A percentile compares a stretch with the other conserved stretches of the same genome.
Conservation (phyloP, 1,284 basidiomycete genomes). For the Sutorius eximius region DNA sequence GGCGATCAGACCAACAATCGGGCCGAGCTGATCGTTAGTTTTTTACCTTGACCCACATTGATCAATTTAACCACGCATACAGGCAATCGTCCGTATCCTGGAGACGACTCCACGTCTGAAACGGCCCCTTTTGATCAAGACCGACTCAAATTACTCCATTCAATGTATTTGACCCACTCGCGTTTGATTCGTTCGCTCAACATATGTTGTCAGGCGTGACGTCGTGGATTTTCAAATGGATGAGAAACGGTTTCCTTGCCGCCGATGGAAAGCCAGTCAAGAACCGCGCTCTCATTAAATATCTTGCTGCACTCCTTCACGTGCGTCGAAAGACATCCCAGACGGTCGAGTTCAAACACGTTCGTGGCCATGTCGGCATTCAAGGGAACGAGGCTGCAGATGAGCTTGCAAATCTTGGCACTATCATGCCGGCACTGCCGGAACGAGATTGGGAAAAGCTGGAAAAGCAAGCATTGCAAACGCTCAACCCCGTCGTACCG, state of each 20-base stretch:
- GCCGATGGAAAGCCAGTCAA: conserved; percentile 55
- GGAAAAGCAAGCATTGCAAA: conserved; percentile 17
- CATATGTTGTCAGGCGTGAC: conserved; percentile 49
- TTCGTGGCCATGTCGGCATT: conserved; percentile 70
- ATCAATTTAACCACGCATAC: conserved; percentile 11
- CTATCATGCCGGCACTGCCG: conserved; percentile 34
- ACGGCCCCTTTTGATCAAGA: conserved; percentile 63
- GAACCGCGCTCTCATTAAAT: conserved; percentile 65
- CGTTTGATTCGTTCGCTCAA: conserved; percentile 6
- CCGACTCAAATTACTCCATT: conserved; percentile 78
- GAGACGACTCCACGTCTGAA: conserved; percentile 59
- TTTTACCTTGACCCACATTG: background rate
- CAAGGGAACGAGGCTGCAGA: conserved; percentile 82
- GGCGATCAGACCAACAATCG: conserved; percentile 87
- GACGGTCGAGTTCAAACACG: conserved; percentile 57
- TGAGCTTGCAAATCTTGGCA: conserved; percentile 59
- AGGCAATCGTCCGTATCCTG: conserved; percentile 77
- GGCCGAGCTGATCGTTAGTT: conserved; percentile 76
- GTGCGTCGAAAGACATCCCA: conserved; percentile 51
- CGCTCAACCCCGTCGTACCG: conserved; percentile 7
- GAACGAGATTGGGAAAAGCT: conserved; percentile 59
- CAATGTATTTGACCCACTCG: conserved; percentile 46
- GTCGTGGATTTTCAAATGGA: conserved; percentile 68
- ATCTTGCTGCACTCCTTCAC: conserved; percentile 55
- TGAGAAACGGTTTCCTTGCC: conserved; percentile 49